A percentile compares a stretch with the other conserved stretches of the same genome.
phyloP scores from a whole-genome alignment of 2,329 filamentous ascomycete species.

The Parascedosporium putredinis region DNA sequence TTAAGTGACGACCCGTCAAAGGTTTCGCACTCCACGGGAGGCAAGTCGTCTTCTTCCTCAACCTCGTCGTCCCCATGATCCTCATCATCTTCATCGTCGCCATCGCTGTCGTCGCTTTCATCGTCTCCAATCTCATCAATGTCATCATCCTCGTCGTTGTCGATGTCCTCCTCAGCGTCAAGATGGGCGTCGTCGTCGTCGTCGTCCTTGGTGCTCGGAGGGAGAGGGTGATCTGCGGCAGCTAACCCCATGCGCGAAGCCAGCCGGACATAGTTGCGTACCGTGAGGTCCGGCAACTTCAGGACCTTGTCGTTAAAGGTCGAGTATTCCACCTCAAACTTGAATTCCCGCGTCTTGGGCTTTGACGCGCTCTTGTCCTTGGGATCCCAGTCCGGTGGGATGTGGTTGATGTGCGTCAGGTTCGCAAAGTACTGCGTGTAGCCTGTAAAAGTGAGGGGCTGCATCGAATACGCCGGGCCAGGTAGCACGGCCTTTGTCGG shows the following conservation, averaged over 20 bases:
- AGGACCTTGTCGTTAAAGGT: conserved; percentile 70
- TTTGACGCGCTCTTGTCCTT: conserved; percentile 39
- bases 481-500: conserved; percentile 65
- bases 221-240: conserved; percentile 11
- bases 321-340: conserved; percentile 76
- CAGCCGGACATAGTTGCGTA: conserved; percentile 67
- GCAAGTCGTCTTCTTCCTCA: conserved; percentile 16
- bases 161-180: too few species aligned
- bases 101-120: conserved; percentile 9
- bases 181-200: conserved; percentile 12
- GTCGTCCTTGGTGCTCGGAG: conserved; percentile 9
- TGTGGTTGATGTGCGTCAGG: conserved; percentile 76
- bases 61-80: conserved; percentile 17
- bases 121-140: conserved; percentile 13
- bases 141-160: conserved; percentile 13
- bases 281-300: conserved; percentile 70
- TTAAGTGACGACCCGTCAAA: conserved; percentile 16
- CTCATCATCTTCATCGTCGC: conserved; percentile 14
- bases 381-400: conserved; percentile 30
- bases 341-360: conserved; percentile 55
- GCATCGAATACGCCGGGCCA: conserved; percentile 82
- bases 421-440: conserved; percentile 94
- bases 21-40: conserved; percentile 18
- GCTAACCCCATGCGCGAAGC: conserved; percentile 64
- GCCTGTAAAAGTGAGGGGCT: conserved; percentile 66